A percentile compares a stretch with the other conserved stretches of the same genome.
Conservation (phyloP, 176 grass and related monocot genomes). For the Eremochloa ophiuroides region DNA sequence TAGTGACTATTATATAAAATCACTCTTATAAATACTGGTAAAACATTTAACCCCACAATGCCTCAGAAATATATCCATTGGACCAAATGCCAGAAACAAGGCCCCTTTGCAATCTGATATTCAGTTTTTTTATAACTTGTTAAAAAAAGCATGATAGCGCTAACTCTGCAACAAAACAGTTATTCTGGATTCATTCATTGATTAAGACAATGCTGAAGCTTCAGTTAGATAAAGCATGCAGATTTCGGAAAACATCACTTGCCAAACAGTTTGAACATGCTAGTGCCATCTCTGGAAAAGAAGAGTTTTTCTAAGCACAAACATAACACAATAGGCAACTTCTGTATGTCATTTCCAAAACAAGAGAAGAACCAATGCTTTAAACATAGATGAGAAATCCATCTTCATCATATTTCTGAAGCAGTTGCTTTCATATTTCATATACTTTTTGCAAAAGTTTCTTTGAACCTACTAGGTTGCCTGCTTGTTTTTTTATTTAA, state of each 20-base stretch:
- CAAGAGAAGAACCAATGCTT: background rate
- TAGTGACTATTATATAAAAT: background rate
- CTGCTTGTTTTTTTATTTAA: background rate
- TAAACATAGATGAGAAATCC: background rate
- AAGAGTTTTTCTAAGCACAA: background rate
- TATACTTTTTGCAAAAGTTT: background rate
- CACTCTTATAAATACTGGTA: background rate
- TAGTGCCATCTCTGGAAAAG: background rate
- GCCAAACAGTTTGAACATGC: background rate
- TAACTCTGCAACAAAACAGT: background rate
- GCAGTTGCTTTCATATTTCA: background rate
- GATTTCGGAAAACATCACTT: slow-evolving; percentile 6
- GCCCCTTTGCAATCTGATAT: background rate
- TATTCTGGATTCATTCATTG: background rate
- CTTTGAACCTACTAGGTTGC: background rate
- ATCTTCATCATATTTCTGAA: background rate
- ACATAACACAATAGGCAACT: background rate
- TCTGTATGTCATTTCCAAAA: background rate
- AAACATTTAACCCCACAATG: background rate
- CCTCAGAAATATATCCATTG: background rate
- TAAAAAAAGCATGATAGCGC: background rate
- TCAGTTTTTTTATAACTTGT: background rate
- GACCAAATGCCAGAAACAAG: background rate
- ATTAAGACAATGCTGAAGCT: background rate
- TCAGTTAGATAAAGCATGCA: background rate